Base-by-base conservation (phyloP, 2,329 filamentous ascomycete species). In the Colletotrichum melonis region DNA sequence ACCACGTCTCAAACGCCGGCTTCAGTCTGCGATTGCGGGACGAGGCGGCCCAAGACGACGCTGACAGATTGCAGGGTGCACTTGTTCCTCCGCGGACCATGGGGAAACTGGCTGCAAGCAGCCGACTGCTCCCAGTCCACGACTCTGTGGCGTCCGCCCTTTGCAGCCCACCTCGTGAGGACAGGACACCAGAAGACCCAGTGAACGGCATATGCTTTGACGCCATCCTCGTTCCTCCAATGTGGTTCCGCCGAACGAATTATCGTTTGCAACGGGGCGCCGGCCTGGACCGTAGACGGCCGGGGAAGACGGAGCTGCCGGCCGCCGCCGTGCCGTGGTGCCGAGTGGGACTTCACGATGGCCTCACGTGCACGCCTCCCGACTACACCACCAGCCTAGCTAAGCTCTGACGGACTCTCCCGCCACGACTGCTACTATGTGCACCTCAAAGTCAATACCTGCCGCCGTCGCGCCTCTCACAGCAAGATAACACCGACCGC, bases 291-390 rank as follows among this genome's bases (percentile, higher is more conserved):
- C 70, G 67, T 55, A 19, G 60, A 49, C 26, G 28, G 59, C 60
- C 67, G 60, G 60, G 22, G 59, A 60, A 54, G 24, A 46, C 24
- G 49, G 60, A 42, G 38, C 59, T 30, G 64, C 66, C 69, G 66
- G 54, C 22, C 24, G 55, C 67, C 67, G 60, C 52, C 67, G 54
- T 49, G 16, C 30, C 66, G 54, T 49, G 24, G 55, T 59, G 59
- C 60, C 70, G 70, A 65, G 24, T 60, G 35, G 46, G 14, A 59
- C 63, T 70, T 57, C 35, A 70, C 66, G 67, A 73, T 73, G 46
- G 55, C 70, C 60, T 73, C 70, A 65, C 32, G 46, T 60, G 42
- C 55, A 70, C 56, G 26, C 59, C 46, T 59, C 38, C 32, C 64
- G 38, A 32, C 70, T 42, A 56, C 60, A 49, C 54, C 60, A 26